Evolutionary conservation across 768 basidiomycete genomes (phyloP).

Genomic region (Pisolithus tinctorius): DNA sequence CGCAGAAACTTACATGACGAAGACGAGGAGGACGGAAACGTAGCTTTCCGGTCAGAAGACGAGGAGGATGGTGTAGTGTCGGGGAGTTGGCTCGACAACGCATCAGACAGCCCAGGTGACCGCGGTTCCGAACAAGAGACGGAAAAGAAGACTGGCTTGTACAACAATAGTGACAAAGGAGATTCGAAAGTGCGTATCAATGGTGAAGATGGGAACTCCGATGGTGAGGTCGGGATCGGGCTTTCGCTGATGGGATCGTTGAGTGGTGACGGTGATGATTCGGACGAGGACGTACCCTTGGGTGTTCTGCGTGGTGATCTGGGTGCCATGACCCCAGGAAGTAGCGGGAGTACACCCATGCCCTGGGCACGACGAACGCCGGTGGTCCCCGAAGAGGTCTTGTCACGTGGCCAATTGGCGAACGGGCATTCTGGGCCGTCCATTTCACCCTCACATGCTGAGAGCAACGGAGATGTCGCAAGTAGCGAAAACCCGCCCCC

Average conservation of each 20-base stretch:
- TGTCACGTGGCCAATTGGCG: background rate
- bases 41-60: constrained; percentile 3
- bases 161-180: background rate
- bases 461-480: background rate
- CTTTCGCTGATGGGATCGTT: constrained; percentile 54
- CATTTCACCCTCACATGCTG: background rate
- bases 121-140: background rate
- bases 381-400: constrained; percentile 5
- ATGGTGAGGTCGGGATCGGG: constrained; percentile 64
- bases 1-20: constrained; percentile 12
- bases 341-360: constrained; percentile 11
- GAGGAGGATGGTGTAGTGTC: constrained; percentile 5
- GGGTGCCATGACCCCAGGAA: background rate
- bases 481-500: constrained; percentile 2
- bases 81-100: background rate
- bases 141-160: background rate
- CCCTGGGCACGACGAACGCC: constrained; percentile 27
- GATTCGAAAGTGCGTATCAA: background rate
- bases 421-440: background rate
- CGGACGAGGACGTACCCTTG: constrained; percentile 2
- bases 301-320: constrained; percentile 2
- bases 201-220: constrained; percentile 33
- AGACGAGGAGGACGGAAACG: constrained; percentile 3
- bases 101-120: background rate
- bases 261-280: constrained; percentile 26